Conservation (phyloP, 805 yeast genomes). For the Cyberlindnera japonica region DNA sequence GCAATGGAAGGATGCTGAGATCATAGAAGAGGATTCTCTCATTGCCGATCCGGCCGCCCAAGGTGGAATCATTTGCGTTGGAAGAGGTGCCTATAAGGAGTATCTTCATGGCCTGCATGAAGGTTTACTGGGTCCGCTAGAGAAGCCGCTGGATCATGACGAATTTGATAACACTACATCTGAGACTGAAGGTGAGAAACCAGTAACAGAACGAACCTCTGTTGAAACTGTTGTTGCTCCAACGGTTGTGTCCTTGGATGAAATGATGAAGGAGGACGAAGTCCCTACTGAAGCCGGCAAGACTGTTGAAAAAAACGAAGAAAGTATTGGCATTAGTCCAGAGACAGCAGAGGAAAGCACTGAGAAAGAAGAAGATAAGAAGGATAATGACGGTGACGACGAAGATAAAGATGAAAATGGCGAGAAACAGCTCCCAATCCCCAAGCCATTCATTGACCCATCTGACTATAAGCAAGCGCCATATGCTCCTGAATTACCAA, state of each 20-base stretch:
- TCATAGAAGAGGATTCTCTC: constrained; percentile 45
- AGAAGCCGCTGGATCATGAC: constrained; percentile 37
- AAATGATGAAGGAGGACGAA: not conserved
- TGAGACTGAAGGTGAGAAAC: constrained; percentile 10
- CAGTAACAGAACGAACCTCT: constrained; percentile 1
- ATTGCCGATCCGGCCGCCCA: constrained; percentile 41
- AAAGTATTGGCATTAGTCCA: no score
- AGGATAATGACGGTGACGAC: no score
- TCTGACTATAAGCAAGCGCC: constrained; percentile 50
- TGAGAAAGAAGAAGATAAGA: constrained; percentile 3
- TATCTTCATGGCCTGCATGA: constrained; percentile 88
- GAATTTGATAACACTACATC: constrained; percentile 16
- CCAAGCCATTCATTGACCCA: constrained; percentile 60
- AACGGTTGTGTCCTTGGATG: constrained; percentile 1
- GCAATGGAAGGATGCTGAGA: constrained; percentile 23
- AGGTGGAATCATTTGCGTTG: constrained; percentile 90
- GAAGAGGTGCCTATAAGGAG: constrained; percentile 95
- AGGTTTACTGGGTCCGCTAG: constrained; percentile 90
- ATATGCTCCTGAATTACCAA: constrained; percentile 44
- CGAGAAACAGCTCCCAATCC: constrained; percentile 42
- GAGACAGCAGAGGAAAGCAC: not conserved
- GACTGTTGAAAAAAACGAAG: no score
- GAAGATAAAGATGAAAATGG: constrained; percentile 13
- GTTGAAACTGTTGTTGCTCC: constrained; percentile 14
- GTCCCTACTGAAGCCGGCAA: not conserved